Evolutionary conservation across 148 eudicot genomes (phyloP), one percentile per base, ranked within the genome.

Genomic region (Rhododendron ferrugineum): DNA sequence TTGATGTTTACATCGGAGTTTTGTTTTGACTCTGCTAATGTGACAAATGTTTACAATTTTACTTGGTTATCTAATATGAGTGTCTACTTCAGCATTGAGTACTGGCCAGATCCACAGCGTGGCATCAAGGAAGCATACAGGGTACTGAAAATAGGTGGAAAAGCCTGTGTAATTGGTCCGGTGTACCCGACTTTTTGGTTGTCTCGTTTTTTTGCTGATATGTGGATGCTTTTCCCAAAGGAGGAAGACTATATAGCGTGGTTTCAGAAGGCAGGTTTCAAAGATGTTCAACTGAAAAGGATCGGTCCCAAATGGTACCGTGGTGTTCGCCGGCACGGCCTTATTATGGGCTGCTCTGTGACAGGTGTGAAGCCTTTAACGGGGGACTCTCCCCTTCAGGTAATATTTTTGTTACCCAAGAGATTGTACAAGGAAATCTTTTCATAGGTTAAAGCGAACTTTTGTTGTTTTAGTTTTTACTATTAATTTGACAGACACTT

Each of bases 51-150:
- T 8, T 16, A 2, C 20, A 13, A 4, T 47, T 40, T 47, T 78
- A 11, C 30, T 78, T 26, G 47, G 47, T 47, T n/a, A 16, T 46
- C 18, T 50, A 26, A 14, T n/a, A 26, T 56, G 16, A 82, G 3
- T 62, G 9, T 82, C 64, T 50, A 54, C 16, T 68, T 81, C 89
- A 95, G 99, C 82, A 95, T 97, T n/a, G 99, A 97, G 89, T 95
- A 97, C 90, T 97, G 99, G 99, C 98, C 98, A 47, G 99, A 97
- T 86, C 99, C 99, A 54, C 99, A 97, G 84, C 92, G 98, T 79
- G 99, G 99, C 85, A 95, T 97, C 89, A 95, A 85, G 91, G 99
- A 97, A 90, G 99, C 99, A 81, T 95, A 97, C 92, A 93, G 99
- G 85, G 99, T 97, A 44, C 44, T 97, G 85, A 97, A 93, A 84